Conservation (phyloP, 768 basidiomycete species). For the Trametes cingulata region DNA sequence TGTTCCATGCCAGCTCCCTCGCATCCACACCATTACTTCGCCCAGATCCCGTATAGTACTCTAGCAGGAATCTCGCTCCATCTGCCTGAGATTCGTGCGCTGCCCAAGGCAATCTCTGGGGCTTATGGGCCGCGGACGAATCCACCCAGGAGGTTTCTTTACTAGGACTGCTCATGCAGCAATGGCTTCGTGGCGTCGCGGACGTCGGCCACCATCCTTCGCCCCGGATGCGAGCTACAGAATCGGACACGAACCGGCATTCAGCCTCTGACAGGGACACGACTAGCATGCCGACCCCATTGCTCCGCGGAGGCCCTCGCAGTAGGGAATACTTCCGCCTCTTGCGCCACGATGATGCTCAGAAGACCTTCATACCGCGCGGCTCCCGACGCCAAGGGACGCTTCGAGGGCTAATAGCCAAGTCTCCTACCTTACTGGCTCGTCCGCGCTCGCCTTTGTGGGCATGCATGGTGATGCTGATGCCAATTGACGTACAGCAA, state of each 20-base stretch:
- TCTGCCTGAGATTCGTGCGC: not conserved
- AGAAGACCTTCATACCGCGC: not conserved
- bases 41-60: too few relatives aligned
- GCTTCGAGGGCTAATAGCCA: not conserved
- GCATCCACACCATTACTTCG: too few relatives aligned
- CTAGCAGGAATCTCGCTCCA: not conserved
- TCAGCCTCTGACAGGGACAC: slow-evolving; percentile 6
- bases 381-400: not conserved
- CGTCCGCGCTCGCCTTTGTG: not conserved
- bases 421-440: not conserved
- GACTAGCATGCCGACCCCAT: not conserved
- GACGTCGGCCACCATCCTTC: slow-evolving; percentile 14
- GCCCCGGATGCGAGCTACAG: slow-evolving; percentile 3
- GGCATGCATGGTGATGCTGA: not conserved
- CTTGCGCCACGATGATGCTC: not conserved
- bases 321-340: not conserved
- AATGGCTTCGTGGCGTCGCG: slow-evolving; percentile 1
- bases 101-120: slow-evolving; percentile 7
- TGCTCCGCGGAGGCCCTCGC: not conserved
- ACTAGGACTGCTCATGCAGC: not conserved
- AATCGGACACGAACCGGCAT: slow-evolving; percentile 2
- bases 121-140: not conserved
- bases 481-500: slow-evolving; percentile 10
- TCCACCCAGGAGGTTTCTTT: not conserved
- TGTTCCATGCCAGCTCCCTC: too few relatives aligned